Base-by-base conservation (phyloP, 1,284 basidiomycete genomes). In the Bondarzewia mesenterica region DNA sequence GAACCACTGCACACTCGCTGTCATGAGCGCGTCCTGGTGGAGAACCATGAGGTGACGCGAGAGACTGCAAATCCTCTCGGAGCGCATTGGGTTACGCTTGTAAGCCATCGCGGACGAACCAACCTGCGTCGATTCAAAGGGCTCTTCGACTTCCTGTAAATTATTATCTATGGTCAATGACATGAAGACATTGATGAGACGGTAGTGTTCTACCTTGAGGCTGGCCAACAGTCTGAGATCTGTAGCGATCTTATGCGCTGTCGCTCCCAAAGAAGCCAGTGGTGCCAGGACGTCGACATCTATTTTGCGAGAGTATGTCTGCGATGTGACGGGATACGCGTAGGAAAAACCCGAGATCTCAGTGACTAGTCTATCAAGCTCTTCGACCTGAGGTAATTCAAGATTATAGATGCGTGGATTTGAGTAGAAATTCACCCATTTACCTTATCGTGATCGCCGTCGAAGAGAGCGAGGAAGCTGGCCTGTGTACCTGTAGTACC, bases 41-140 rank as follows among this genome's bases (percentile, higher is more conserved):
- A 93, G 76, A 45, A 85, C 82, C 92, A 96, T 91, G 44, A 97
- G 71, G 69, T 96, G 93, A 49, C 96, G 76, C 18, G 95, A 78
- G 41, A 99, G 79, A 59, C 89, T 93, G 75, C 96, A 99, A 46
- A 97, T 89, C 42, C 96, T 88, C 70, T 99, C 96, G 52, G 83
- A 94, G 49, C 96, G 90, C 96, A 99, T 99, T 1, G 96, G 96
- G 70, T 99, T 99, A 52, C 96, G 82, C 74, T 99, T 99, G 82
- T 99, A 99, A 2, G 96, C 95, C 95, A 99, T 99, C 15, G 94
- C 94, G 2, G 89, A 92, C 7, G 87, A 90, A n/a, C 96, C 96
- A 58, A 99, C 99, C 72, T 99, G 96, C 47, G 95, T 95, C 55
- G 93, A 91, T 68, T 99, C 96, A 65, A 99, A 99, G 0, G 96